Evolutionary conservation across 1,284 basidiomycete species (phyloP).

Genomic region (Microbotryomycetes sp.): DNA sequence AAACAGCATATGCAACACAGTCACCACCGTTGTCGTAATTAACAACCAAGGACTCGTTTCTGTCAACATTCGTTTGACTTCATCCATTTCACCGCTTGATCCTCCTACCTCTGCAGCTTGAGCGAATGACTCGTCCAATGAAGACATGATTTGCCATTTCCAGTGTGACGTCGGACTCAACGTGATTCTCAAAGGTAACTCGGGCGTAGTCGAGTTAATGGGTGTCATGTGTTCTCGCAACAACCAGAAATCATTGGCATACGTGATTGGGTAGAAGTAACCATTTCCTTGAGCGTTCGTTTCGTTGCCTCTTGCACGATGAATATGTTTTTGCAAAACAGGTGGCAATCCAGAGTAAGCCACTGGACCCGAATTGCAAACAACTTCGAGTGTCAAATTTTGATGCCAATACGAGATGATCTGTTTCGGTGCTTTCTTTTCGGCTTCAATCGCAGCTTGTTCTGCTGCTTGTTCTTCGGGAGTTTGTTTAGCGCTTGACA

Average conservation of each 20-base stretch:
- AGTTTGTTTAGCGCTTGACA: constrained; percentile 45
- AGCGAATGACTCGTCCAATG: constrained; percentile 52
- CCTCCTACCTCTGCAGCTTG: constrained; percentile 21
- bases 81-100: constrained; percentile 64
- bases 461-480: constrained; percentile 49
- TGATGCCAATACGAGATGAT: constrained; percentile 76
- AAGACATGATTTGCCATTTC: constrained; percentile 41
- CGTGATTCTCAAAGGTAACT: constrained; percentile 61
- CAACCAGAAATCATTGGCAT: constrained; percentile 87
- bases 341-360: constrained; percentile 58
- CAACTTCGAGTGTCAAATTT: constrained; percentile 80
- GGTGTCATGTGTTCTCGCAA: constrained; percentile 41
- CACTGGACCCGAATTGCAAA: constrained; percentile 61
- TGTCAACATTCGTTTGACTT: constrained; percentile 79
- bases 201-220: constrained; percentile 39
- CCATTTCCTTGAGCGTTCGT: not conserved
- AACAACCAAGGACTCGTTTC: constrained; percentile 92
- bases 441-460: constrained; percentile 33
- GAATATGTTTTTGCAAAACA: constrained; percentile 46
- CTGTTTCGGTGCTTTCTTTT: constrained; percentile 7
- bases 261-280: constrained; percentile 66
- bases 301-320: not conserved
- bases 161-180: constrained; percentile 62
- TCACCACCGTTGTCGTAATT: constrained; percentile 63
- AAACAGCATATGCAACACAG: constrained; percentile 75